Conservation (phyloP, 73 alveolate species). For the Uronychia setigera region DNA sequence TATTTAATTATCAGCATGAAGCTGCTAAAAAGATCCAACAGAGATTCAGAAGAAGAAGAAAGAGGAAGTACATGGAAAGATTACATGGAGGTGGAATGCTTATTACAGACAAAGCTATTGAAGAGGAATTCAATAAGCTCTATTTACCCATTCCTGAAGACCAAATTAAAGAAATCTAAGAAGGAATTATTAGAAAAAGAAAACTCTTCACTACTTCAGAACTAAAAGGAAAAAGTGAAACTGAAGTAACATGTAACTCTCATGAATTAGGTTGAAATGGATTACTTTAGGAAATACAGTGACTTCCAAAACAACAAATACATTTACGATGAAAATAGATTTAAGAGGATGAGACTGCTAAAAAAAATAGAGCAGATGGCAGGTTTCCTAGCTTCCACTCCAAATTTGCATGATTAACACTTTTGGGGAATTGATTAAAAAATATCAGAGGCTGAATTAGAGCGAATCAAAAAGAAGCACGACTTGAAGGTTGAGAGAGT, state of each 20-base stretch:
- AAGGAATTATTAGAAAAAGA: background rate
- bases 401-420: background rate
- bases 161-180: background rate
- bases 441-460: constrained; percentile 4
- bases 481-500: constrained; percentile 26
- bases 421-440: background rate
- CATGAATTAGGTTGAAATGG: background rate
- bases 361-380: constrained; percentile 26
- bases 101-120: background rate
- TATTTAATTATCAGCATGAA: background rate
- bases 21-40: background rate
- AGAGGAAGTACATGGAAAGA: background rate
- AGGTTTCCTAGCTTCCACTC: background rate
- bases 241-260: background rate
- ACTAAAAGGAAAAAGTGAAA: background rate
- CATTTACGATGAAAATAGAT: constrained; percentile 6
- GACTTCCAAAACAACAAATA: constrained; percentile 9
- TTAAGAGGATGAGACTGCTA: constrained; percentile 8
- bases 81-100: background rate
- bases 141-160: background rate
- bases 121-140: background rate
- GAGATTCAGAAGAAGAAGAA: background rate
- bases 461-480: constrained; percentile 45
- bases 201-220: background rate
- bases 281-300: background rate